These are phyloP conservation scores for Alternaria novae-zelandiae DNA, from an alignment of 2,329 filamentous ascomycete species.

Conservation along the genomic window DNA sequence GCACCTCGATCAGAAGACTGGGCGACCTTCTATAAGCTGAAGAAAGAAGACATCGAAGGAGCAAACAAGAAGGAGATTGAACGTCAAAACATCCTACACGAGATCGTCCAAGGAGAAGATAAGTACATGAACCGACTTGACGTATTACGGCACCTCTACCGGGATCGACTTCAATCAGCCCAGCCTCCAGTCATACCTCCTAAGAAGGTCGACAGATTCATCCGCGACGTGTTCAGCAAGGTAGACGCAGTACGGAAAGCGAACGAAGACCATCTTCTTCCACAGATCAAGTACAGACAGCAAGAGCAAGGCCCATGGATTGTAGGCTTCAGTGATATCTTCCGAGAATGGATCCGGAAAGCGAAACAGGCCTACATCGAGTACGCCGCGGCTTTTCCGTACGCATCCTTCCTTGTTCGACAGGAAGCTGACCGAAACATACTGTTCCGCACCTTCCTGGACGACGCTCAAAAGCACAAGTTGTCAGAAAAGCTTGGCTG, in stretches of 20 bases:
- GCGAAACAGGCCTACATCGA: constrained; percentile 88
- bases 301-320: constrained; percentile 97
- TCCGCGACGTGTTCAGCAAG: constrained; percentile 87
- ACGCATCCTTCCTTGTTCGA: constrained; percentile 81
- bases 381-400: constrained; percentile 86
- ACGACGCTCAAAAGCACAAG: constrained; percentile 78
- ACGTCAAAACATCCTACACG: constrained; percentile 91
- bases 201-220: constrained; percentile 78
- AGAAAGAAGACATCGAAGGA: constrained; percentile 74
- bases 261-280: constrained; percentile 90
- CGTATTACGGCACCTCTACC: constrained; percentile 82
- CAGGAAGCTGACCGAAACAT: constrained; percentile 85
- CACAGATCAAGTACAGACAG: constrained; percentile 95
- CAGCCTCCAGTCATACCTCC: constrained; percentile 82
- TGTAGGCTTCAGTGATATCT: constrained; percentile 92
- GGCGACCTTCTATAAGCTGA: constrained; percentile 86
- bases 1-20: constrained; percentile 76
- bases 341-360: constrained; percentile 97
- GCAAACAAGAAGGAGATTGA: constrained; percentile 87
- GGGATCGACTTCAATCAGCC: constrained; percentile 75
- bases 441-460: constrained; percentile 84
- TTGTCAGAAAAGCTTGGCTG: constrained; percentile 84
- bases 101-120: constrained; percentile 93
- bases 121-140: constrained; percentile 88
- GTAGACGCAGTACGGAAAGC: constrained; percentile 86